Conservation (phyloP, 768 basidiomycete species). For the Cystofilobasidium macerans region DNA sequence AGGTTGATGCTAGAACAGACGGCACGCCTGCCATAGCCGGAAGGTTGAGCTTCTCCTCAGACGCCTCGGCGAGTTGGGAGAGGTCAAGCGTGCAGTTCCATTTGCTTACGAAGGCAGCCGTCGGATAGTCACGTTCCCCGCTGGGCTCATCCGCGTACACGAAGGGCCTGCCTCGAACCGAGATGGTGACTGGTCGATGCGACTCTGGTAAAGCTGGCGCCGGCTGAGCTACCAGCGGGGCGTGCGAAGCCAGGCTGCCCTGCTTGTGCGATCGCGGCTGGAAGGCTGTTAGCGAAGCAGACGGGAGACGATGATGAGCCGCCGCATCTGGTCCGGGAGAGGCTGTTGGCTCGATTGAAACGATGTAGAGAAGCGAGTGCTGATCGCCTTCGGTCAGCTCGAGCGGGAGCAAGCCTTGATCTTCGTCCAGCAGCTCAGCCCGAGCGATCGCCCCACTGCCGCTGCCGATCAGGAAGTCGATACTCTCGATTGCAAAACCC, state of each 20-base stretch:
- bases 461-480: conserved; percentile 66
- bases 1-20: neutral
- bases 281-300: neutral
- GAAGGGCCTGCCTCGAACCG: conserved; percentile 63
- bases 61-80: conserved; percentile 16
- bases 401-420: conserved; percentile 54
- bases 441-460: neutral
- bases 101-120: conserved; percentile 62
- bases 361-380: conserved; percentile 77
- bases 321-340: neutral
- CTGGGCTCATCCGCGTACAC: conserved; percentile 19
- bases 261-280: neutral
- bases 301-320: neutral
- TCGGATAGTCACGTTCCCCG: conserved; percentile 48
- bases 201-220: conserved; percentile 41
- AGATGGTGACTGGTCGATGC: conserved; percentile 68
- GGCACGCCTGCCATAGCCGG: conserved; percentile 13
- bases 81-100: conserved; percentile 89
- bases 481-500: conserved; percentile 46
- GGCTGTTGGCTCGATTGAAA: conserved; percentile 48
- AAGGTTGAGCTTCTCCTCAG: conserved; percentile 17
- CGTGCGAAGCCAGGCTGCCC: neutral
- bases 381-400: conserved; percentile 62
- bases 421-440: conserved; percentile 32
- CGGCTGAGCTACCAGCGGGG: neutral